phyloP scores from a whole-genome alignment of 768 basidiomycete species.

The Lentinus brumalis region DNA sequence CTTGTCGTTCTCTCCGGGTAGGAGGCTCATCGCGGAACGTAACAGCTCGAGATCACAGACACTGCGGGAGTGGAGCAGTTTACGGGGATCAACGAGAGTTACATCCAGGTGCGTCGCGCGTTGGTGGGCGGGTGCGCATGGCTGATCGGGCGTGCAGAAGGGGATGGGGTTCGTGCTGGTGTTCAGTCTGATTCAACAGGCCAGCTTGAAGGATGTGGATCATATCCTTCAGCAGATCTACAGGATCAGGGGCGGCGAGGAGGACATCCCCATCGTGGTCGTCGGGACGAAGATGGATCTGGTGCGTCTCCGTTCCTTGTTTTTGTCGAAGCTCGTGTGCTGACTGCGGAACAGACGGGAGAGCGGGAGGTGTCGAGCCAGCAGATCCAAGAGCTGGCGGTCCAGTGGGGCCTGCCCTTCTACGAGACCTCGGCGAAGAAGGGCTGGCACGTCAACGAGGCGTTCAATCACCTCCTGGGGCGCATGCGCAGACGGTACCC shows the following conservation, averaged over 20 bases:
- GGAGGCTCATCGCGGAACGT: not conserved
- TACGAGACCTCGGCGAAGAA: conserved; percentile 89
- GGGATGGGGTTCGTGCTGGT: conserved; percentile 82
- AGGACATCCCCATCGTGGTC: conserved; percentile 76
- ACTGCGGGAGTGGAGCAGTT: conserved; percentile 90
- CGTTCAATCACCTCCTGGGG: conserved; percentile 74
- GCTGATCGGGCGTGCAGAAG: conserved; percentile 41
- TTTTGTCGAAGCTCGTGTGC: not conserved
- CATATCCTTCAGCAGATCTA: conserved; percentile 80
- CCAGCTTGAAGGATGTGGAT: conserved; percentile 78
- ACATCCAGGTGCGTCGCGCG: conserved; percentile 64
- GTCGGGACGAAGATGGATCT: conserved; percentile 88
- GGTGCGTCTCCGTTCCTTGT: conserved; percentile 23
- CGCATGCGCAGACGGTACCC: conserved; percentile 76
- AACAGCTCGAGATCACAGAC: conserved; percentile 77
- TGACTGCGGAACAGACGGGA: conserved; percentile 36
- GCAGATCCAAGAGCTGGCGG: conserved; percentile 65
- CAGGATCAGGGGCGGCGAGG: conserved; percentile 73
- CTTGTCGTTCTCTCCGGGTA: conserved; percentile 1
- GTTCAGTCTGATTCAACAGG: conserved; percentile 84
- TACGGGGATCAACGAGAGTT: conserved; percentile 75
- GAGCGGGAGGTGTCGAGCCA: conserved; percentile 76
- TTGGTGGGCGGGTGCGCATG: not conserved
- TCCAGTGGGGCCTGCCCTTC: conserved; percentile 71
- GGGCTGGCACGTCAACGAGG: conserved; percentile 78